Evolutionary conservation across 2,329 filamentous ascomycete species (phyloP).

Genomic region (Monosporascus sp.): DNA sequence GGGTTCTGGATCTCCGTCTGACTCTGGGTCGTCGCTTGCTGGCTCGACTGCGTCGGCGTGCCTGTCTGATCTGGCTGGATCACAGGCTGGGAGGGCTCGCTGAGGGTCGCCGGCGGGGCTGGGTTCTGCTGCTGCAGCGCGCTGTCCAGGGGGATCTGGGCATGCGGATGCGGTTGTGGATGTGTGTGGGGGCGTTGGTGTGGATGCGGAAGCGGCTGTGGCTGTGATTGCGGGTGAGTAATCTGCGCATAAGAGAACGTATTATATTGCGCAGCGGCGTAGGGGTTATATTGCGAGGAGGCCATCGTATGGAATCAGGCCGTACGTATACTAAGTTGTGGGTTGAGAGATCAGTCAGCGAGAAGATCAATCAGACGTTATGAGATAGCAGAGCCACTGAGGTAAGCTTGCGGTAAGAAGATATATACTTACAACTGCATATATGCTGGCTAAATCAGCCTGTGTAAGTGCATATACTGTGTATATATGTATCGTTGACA

Average conservation of each 20-base stretch:
- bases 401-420: too few relatives aligned
- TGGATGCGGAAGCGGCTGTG: constrained; percentile 6
- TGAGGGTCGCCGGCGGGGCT: background rate
- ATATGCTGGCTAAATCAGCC: too few relatives aligned
- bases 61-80: background rate
- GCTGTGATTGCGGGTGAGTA: background rate
- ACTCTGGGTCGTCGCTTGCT: background rate
- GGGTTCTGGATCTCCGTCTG: background rate
- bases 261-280: background rate
- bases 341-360: too few relatives aligned
- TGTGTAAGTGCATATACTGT: too few relatives aligned
- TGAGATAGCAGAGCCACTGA: background rate
- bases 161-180: constrained; percentile 1
- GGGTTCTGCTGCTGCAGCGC: constrained; percentile 2
- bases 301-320: background rate
- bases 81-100: background rate
- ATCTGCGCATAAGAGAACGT: background rate
- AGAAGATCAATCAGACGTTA: background rate
- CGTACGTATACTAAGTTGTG: background rate
- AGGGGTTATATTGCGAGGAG: background rate
- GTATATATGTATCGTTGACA: too few relatives aligned
- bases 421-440: too few relatives aligned
- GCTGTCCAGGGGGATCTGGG: background rate
- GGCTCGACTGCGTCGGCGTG: background rate
- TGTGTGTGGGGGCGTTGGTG: constrained; percentile 1